A percentile compares a stretch with the other conserved stretches of the same genome.
phyloP scores from a whole-genome alignment of 495 filamentous ascomycete genomes.

The Penicillium waksmanii region DNA sequence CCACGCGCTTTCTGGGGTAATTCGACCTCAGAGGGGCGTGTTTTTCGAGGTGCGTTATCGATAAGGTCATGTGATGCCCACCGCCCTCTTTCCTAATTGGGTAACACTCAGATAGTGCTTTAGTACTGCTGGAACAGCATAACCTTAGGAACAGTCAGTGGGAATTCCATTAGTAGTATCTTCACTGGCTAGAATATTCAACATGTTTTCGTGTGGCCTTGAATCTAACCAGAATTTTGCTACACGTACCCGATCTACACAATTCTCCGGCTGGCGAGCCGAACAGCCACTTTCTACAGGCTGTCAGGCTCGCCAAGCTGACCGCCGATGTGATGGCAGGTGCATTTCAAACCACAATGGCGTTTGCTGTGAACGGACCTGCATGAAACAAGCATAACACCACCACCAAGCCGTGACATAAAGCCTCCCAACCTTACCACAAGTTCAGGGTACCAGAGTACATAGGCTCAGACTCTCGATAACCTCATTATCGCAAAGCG shows the following conservation, averaged over 20 bases:
- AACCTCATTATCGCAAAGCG: no score
- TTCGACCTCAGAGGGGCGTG: slow-evolving; percentile 24
- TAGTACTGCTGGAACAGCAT: no score
- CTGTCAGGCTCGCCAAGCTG: not conserved
- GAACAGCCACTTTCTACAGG: not conserved
- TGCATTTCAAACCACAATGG: slow-evolving; percentile 13
- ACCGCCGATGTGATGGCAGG: slow-evolving; percentile 1
- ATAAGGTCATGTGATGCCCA: slow-evolving; percentile 31
- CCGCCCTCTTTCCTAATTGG: slow-evolving; percentile 5
- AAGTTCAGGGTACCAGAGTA: not conserved
- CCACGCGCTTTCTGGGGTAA: slow-evolving; percentile 15
- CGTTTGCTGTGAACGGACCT: slow-evolving; percentile 16
- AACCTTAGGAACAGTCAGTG: no score
- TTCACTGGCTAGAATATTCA: no score
- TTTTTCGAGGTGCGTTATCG: slow-evolving; percentile 35
- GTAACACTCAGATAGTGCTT: not conserved
- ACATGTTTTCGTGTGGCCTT: no score
- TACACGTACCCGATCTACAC: not conserved
- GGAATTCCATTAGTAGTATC: no score
- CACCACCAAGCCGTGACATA: slow-evolving; percentile 23
- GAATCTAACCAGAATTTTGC: not conserved
- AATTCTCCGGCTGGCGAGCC: not conserved
- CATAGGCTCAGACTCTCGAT: not conserved
- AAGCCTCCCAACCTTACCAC: not conserved
- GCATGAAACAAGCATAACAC: slow-evolving; percentile 20